Base-by-base conservation (phyloP, 768 basidiomycete genomes). In the Infundibulicybe gibba region DNA sequence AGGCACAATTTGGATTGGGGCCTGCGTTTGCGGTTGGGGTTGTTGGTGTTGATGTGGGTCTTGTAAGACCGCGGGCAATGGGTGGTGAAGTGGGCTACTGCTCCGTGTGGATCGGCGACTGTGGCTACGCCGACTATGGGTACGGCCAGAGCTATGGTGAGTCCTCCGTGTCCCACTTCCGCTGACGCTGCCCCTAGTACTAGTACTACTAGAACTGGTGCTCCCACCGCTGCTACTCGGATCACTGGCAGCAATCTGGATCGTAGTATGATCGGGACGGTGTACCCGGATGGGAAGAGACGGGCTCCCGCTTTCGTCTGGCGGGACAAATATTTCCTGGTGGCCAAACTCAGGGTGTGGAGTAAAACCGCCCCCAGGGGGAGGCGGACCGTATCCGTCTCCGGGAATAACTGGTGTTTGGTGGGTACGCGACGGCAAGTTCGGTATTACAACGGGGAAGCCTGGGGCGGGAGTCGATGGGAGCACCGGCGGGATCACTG, bases 401-500 rank as follows among this genome's bases (percentile, higher is more conserved):
- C 49, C 44, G 4, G 61, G 61, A 32, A 59, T 56, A 1, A 51
- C 42, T 4, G 61, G 59, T 35, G 55, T 51, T 13, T 45, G 51
- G 14, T 38, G 14, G n/a, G 10, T n/a, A 38, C 17, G 39, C 33
- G 35, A 47, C 14, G 41, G 31, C 14, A 40, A 44, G 15, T 41
- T 42, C 30, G 56, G 53, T 38, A 60, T 48, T 2, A 54, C 54
- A 16, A 44, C 51, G 9, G 32, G 44, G 17, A 50, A 50, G 33
- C n/a, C 33, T 10, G 57, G 51, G 43, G 52, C 41, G 2, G 59
- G 53, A 10, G 59, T 58, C 5, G 41, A 41, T 33, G 69, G 69
- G 47, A 70, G 43, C n/a, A 66, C 71, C 19, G 56, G 60, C 6
- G 74, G 72, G 44, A 76, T 62, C 16, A 75, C 68, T 8, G 66